Evolutionary conservation across 2,329 filamentous ascomycete species (phyloP).

Genomic region (Erysiphe pulchra): DNA sequence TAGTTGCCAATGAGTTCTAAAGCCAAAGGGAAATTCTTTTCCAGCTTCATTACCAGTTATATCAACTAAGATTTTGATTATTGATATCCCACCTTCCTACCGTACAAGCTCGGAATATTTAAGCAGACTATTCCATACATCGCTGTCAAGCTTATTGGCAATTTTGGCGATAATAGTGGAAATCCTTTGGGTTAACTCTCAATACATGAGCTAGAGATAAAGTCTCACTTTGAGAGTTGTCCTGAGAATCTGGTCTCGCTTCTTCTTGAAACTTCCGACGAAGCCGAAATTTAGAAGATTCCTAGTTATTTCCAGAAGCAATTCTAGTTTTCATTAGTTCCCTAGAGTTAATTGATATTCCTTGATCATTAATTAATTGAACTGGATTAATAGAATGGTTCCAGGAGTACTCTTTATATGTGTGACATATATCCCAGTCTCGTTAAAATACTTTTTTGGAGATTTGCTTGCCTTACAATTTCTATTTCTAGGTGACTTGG

Average conservation of each 20-base stretch:
- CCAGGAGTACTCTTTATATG: background rate
- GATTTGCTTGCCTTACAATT: background rate
- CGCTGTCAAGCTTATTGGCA: background rate
- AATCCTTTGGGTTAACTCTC: background rate
- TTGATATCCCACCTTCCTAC: background rate
- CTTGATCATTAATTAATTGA: background rate
- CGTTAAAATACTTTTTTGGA: background rate
- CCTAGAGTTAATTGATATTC: background rate
- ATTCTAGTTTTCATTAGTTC: background rate
- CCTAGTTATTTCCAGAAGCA: background rate
- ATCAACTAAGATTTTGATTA: background rate
- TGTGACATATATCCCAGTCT: background rate
- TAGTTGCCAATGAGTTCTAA: background rate
- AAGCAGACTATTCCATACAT: background rate
- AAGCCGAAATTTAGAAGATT: background rate
- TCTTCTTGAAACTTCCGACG: background rate
- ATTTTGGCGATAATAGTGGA: background rate
- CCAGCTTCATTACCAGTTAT: background rate
- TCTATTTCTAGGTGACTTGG: too few relatives aligned
- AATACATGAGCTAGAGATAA: background rate
- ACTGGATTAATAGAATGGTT: background rate
- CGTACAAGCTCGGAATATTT: background rate
- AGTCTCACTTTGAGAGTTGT: too few relatives aligned
- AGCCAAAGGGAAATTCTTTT: background rate
- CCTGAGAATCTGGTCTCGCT: too few relatives aligned